phyloP scores from a whole-genome alignment of 495 filamentous ascomycete genomes.

The Trichoderma parareesei region DNA sequence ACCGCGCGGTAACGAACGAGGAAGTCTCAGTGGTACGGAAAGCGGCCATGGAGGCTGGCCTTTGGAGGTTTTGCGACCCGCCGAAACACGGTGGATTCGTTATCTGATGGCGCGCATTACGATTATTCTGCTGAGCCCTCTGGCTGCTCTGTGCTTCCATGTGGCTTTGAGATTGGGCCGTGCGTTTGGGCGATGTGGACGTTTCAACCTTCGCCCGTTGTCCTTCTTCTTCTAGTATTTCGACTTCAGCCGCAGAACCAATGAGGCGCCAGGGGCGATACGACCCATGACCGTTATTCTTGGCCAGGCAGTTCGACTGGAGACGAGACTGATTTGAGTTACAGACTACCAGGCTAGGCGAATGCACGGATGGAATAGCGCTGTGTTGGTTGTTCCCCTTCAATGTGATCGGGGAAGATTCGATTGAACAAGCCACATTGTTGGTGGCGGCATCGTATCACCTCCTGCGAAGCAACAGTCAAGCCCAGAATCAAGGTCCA shows the following conservation, averaged over 20 bases:
- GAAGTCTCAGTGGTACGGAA: slow-evolving; percentile 53
- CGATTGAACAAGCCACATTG: neutral
- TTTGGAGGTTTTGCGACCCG: slow-evolving; percentile 68
- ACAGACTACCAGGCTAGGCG: neutral
- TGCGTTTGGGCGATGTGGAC: too few relatives aligned
- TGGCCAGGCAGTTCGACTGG: neutral
- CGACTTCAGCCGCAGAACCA: neutral
- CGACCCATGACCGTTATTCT: neutral
- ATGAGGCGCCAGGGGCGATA: neutral
- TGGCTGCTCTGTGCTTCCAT: neutral
- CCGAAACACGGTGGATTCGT: slow-evolving; percentile 63
- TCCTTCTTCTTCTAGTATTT: neutral
- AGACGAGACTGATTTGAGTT: too few relatives aligned
- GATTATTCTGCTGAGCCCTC: neutral
- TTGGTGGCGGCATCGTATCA: neutral
- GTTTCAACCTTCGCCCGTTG: too few relatives aligned
- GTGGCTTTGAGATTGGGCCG: neutral
- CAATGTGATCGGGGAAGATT: neutral
- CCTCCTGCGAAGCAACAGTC: neutral
- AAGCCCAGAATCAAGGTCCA: neutral
- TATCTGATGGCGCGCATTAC: slow-evolving; percentile 35
- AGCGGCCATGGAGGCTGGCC: slow-evolving; percentile 57
- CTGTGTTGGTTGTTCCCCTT: neutral
- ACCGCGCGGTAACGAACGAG: slow-evolving; percentile 54
- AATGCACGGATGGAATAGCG: neutral